Percentiles rank a stretch among this genome's conserved stretches.
phyloP scores from a whole-genome alignment of 768 basidiomycete genomes.

The Boletellus emodensis region DNA sequence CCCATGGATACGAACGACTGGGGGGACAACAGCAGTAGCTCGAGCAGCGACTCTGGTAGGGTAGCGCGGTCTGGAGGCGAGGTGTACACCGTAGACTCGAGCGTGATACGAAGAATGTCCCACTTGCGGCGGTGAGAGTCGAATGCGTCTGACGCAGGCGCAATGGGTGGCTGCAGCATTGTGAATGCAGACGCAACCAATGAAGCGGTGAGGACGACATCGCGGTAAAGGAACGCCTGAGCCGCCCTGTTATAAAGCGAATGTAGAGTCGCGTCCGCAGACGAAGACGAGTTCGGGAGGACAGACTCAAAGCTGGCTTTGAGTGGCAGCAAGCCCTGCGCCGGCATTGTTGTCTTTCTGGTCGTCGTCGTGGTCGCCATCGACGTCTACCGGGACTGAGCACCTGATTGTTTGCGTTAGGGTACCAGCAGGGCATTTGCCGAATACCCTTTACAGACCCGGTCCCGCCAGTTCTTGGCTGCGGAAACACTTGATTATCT shows the following conservation, averaged over 20 bases:
- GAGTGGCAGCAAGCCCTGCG: slow-evolving; percentile 31
- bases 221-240: slow-evolving; percentile 72
- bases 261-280: slow-evolving; percentile 51
- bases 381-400: slow-evolving; percentile 36
- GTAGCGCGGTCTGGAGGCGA: slow-evolving; percentile 40
- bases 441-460: background rate
- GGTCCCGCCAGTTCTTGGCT: background rate
- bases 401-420: slow-evolving; percentile 20
- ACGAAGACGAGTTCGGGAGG: slow-evolving; percentile 7
- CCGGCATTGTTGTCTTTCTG: slow-evolving; percentile 19
- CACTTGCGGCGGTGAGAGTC: slow-evolving; percentile 67
- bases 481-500: background rate
- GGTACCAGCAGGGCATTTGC: background rate
- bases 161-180: slow-evolving; percentile 45
- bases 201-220: slow-evolving; percentile 61
- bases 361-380: slow-evolving; percentile 46
- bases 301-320: slow-evolving; percentile 27
- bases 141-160: slow-evolving; percentile 35
- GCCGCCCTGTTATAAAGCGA: slow-evolving; percentile 76
- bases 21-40: slow-evolving; percentile 53
- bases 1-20: slow-evolving; percentile 53
- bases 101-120: slow-evolving; percentile 82
- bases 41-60: slow-evolving; percentile 51
- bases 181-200: slow-evolving; percentile 67
- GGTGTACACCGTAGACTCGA: slow-evolving; percentile 70